Evolutionary conservation across 225 moss, liverwort and hornwort species (phyloP), one percentile per base, ranked within the genome.

Genomic region (Thuidium tamariscinum): DNA sequence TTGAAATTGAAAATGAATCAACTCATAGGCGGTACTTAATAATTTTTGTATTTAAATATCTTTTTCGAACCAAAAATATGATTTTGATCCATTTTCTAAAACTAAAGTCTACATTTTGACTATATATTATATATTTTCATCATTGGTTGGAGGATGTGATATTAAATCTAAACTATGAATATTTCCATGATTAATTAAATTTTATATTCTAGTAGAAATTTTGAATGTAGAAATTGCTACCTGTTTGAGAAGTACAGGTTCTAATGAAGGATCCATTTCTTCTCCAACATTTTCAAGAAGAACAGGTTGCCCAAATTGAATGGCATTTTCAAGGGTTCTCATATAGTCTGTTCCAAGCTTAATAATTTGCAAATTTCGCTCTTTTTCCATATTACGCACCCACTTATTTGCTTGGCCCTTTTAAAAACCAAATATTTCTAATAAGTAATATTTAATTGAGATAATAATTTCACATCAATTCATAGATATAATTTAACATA

Each of bases 321-420:
- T 96, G 49, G 98, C 94, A 91, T 98, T 98, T 76, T 98, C 98
- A 9, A 98, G 92, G 20, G 93, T 94, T 83, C 95, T 89, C 80
- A 95, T 92, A 46, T 98, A 98, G 62, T 93, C 93, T 54, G 92
- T 88, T 69, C 96, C 96, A 83, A 98, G 95, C 86, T 96, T 98
- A 56, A 98, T 95, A 36, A 98, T 94, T 87, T 98, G 98, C 77
- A 98, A 69, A 69, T 98, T 96, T 56, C 95, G 86, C 52, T 96
- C 98, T 7, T 86, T 92, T 89, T 98, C 98, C 98, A 96, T 95
- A 51, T 96, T 96, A 14, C 95, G 90, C 63, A 96, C 91, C 98
- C 98, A 98, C 81, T 98, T 98, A 72, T 98, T 96, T 87, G 98
- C 96, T 95, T 98, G 98, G 30, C 98, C 98, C 95, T 98, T 22